Evolutionary conservation across 1,284 basidiomycete genomes (phyloP).

Genomic region (Marasmius oreades): DNA sequence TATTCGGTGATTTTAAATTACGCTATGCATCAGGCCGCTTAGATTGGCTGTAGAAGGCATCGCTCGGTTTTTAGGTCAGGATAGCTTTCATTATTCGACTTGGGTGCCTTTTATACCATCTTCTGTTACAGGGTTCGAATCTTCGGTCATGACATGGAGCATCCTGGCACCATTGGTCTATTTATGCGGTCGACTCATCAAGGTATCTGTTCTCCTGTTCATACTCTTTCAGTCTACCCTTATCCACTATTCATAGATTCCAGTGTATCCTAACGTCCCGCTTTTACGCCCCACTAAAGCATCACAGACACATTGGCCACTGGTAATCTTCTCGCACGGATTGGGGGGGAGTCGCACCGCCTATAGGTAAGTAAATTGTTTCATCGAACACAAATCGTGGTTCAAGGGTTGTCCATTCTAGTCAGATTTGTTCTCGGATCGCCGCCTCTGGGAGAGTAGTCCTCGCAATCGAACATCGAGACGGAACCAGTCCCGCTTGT

Average conservation of each 20-base stretch:
- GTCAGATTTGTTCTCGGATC: conserved; percentile 66
- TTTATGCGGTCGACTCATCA: conserved; percentile 43
- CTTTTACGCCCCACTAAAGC: conserved; percentile 38
- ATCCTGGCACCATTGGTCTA: conserved; percentile 37
- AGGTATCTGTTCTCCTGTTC: conserved; percentile 25
- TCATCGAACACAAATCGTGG: not conserved
- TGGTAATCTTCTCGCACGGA: conserved; percentile 81
- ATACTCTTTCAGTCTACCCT: not conserved
- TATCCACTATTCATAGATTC: conserved; percentile 37
- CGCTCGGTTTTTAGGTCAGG: conserved; percentile 10
- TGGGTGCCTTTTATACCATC: no score
- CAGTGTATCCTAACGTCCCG: conserved; percentile 53
- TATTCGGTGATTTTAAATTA: not conserved
- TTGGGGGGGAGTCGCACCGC: conserved; percentile 70
- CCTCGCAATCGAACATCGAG: conserved; percentile 73
- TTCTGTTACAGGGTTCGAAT: conserved; percentile 18
- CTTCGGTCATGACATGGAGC: conserved; percentile 45
- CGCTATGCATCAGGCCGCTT: conserved; percentile 8
- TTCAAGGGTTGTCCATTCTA: conserved; percentile 1
- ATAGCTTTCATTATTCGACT: not conserved
- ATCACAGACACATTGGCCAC: conserved; percentile 49
- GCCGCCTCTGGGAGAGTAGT: conserved; percentile 77
- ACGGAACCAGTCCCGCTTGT: conserved; percentile 62
- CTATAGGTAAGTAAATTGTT: conserved; percentile 49
- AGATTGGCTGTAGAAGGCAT: conserved; percentile 11